Evolutionary conservation across 2,329 filamentous ascomycete genomes (phyloP).

Genomic region (Aspergillus japonicus): DNA sequence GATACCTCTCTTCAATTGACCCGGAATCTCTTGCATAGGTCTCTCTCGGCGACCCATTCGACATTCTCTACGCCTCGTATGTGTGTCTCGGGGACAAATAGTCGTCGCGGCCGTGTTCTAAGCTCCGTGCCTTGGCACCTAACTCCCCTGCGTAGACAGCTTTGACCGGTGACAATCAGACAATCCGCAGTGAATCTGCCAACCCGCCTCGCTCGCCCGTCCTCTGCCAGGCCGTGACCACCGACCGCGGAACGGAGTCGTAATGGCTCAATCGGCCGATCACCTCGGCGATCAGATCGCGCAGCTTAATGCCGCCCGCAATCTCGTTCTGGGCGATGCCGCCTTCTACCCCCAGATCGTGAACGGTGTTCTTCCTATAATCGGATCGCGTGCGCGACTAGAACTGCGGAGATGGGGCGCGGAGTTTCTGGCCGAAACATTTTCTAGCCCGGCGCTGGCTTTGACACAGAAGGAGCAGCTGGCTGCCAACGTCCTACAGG

Average conservation of each 20-base stretch:
- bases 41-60: background rate
- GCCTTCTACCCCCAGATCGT: constrained; percentile 90
- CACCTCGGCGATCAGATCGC: constrained; percentile 73
- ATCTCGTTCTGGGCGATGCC: constrained; percentile 81
- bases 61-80: constrained; percentile 10
- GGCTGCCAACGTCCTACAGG: constrained; percentile 73
- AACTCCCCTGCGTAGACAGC: constrained; percentile 14
- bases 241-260: constrained; percentile 21
- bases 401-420: constrained; percentile 93
- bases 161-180: background rate
- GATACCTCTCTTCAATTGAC: background rate
- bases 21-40: background rate
- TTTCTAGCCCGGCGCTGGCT: constrained; percentile 82
- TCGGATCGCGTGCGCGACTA: constrained; percentile 69
- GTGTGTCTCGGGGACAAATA: constrained; percentile 9
- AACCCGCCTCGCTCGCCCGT: constrained; percentile 1
- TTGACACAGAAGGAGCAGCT: constrained; percentile 76
- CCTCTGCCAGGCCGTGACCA: constrained; percentile 1
- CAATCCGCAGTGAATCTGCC: background rate
- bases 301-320: constrained; percentile 86
- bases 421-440: constrained; percentile 93
- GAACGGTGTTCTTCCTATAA: constrained; percentile 87
- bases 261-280: constrained; percentile 56
- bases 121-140: constrained; percentile 7
- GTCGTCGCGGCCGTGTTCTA: constrained; percentile 10